Evolutionary conservation across 1,284 basidiomycete genomes (phyloP).

Genomic region (Gomphus sp.): DNA sequence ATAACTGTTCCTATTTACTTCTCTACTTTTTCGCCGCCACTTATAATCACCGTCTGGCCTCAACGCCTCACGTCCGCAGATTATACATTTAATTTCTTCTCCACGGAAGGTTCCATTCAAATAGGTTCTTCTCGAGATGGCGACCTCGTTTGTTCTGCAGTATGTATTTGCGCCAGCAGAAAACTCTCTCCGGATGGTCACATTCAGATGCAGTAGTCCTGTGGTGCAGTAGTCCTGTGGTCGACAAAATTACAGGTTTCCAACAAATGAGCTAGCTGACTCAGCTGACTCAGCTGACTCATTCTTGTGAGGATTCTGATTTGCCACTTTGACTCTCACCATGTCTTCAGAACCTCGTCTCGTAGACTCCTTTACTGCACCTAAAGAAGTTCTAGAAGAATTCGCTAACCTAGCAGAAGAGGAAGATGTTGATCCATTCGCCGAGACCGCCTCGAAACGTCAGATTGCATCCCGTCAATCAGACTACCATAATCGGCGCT

Average conservation of each 20-base stretch:
- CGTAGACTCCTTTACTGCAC: slow-evolving; percentile 83
- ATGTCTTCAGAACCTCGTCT: slow-evolving; percentile 38
- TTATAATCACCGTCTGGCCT: too few relatives aligned
- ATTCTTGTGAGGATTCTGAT: neutral
- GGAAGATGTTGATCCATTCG: slow-evolving; percentile 88
- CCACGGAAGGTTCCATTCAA: neutral
- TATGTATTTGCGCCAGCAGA: too few relatives aligned
- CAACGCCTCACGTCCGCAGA: neutral
- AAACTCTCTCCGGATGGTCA: too few relatives aligned
- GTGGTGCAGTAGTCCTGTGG: too few relatives aligned
- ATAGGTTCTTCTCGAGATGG: neutral
- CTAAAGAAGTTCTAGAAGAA: slow-evolving; percentile 92
- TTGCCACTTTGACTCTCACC: slow-evolving; percentile 5
- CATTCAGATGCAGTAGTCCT: too few relatives aligned
- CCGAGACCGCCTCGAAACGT: slow-evolving; percentile 83
- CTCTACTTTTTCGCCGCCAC: neutral
- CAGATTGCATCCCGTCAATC: slow-evolving; percentile 93
- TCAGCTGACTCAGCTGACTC: neutral
- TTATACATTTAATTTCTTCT: neutral
- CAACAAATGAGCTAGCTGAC: too few relatives aligned
- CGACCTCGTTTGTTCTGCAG: neutral
- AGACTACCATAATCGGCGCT: slow-evolving; percentile 93
- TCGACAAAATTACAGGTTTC: too few relatives aligned
- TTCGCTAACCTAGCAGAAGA: slow-evolving; percentile 89
- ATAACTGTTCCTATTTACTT: neutral